Evolutionary conservation across 2,329 filamentous ascomycete genomes (phyloP), one percentile per base, ranked within the genome.

Genomic region (Bipolaris sorokiniana): DNA sequence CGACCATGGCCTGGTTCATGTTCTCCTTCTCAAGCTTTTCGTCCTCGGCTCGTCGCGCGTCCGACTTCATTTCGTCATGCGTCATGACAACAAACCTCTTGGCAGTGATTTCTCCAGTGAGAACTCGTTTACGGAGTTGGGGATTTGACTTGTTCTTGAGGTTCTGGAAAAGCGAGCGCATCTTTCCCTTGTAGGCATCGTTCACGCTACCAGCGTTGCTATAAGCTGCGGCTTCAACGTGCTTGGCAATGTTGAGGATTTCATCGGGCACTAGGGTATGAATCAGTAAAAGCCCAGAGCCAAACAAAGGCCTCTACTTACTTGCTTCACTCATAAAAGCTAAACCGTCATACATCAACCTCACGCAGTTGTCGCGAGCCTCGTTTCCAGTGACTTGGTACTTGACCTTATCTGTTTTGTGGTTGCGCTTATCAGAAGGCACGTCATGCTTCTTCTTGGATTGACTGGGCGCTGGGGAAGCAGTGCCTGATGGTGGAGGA

Each of bases 1-100:
- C 91, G 10, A 96, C 93, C 88, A 98, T 96, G 1, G 95, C 92
- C 78, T 94, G 92, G 81, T 92, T 92, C 90, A 98, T 93, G 78
- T 99, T 99, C 79, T 97, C 92, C 78, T 90, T 87, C 74, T 92
- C 84, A 48, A 97, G 84, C 76, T 87, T 87, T 66, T 85, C 81
- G 66, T 97, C 92, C 72, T 89, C 86, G 68, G 86, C 87, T 59
- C 88, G 87, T 78, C 91, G 90, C 77, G 95, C 88, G 48, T 88
- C 89, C 46, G 90, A 95, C 81, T 96, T 96, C 74, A 99, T 86
- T 76, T 98, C 94, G 53, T 97, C 90, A 68, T 91, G 88, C 7
- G 87, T 86, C 95, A 99, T 97, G 69, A 82, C 81, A 55, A 97
- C 92, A 68, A 99, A 96, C 34, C 83, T 82, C 2, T 87, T 85